phyloP scores from a whole-genome alignment of 2,329 filamentous ascomycete genomes.

The Thielaviopsis musarum region DNA sequence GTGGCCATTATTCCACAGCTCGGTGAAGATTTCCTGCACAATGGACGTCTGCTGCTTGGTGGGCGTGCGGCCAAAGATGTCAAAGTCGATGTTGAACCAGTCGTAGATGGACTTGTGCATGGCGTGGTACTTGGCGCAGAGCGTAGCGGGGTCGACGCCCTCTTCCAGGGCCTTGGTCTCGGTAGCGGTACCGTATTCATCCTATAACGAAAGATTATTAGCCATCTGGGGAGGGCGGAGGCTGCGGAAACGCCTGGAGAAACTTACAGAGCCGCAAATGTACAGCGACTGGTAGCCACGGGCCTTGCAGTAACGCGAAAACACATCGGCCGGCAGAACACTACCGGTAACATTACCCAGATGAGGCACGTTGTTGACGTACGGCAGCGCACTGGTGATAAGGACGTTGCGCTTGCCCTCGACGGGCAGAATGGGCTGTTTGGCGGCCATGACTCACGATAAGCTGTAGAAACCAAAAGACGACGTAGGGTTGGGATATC shows the following conservation, averaged over 20 bases:
- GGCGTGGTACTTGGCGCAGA: constrained; percentile 85
- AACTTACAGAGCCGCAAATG: constrained; percentile 49
- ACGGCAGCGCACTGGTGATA: constrained; percentile 81
- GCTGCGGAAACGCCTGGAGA: background rate
- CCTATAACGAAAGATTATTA: constrained; percentile 28
- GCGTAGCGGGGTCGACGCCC: constrained; percentile 60
- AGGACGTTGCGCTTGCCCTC: constrained; percentile 72
- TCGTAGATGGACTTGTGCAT: constrained; percentile 84
- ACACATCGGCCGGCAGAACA: constrained; percentile 80
- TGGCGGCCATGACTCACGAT: constrained; percentile 13
- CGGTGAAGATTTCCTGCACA: constrained; percentile 75
- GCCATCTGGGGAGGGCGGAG: background rate
- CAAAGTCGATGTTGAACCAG: constrained; percentile 91
- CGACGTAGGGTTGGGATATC: background rate
- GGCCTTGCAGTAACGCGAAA: constrained; percentile 63
- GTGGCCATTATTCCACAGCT: constrained; percentile 77
- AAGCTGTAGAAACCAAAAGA: background rate
- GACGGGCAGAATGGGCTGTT: constrained; percentile 40
- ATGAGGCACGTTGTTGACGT: constrained; percentile 61
- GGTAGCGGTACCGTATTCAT: constrained; percentile 91
- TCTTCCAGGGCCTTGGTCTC: constrained; percentile 92
- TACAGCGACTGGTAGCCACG: constrained; percentile 66
- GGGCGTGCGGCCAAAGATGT: constrained; percentile 86
- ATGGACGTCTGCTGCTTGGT: constrained; percentile 83
- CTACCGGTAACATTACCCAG: constrained; percentile 78